Evolutionary conservation across 306 rosid genomes (phyloP).

Genomic region (Citrullus colocynthis): DNA sequence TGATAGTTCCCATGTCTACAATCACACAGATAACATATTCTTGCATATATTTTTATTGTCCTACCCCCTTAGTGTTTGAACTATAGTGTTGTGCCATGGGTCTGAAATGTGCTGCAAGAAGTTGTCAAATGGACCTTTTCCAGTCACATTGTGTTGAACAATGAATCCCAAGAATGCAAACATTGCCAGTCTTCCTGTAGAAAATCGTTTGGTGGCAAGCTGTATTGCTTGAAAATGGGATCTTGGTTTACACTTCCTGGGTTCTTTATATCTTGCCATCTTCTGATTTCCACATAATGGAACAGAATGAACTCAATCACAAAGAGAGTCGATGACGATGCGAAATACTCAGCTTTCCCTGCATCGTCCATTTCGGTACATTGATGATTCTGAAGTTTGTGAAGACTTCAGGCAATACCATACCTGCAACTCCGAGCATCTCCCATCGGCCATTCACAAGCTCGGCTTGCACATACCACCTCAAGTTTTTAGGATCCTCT

Average conservation of each 20-base stretch:
- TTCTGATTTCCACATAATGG: conserved; percentile 91
- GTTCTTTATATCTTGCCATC: conserved; percentile 99
- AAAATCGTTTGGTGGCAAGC: conserved; percentile 59
- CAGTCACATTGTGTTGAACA: conserved; percentile 81
- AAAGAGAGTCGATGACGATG: conserved; percentile 85
- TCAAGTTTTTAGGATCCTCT: conserved; percentile 97
- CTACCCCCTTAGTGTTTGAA: conserved; percentile 41
- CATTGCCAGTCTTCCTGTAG: conserved; percentile 94
- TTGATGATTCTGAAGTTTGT: conserved; percentile 60
- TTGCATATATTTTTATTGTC: neutral
- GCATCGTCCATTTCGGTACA: conserved; percentile 90
- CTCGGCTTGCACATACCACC: conserved; percentile 86
- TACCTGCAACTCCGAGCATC: conserved; percentile 90
- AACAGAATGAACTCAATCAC: conserved; percentile 95
- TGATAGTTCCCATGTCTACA: neutral
- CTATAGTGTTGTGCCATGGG: conserved; percentile 99
- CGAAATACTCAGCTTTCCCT: conserved; percentile 78
- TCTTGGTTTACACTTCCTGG: conserved; percentile 96
- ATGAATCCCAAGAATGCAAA: conserved; percentile 91
- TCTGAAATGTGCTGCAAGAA: conserved; percentile 86
- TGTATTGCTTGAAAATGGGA: conserved; percentile 96
- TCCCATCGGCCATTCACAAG: conserved; percentile 91
- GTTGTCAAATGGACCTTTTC: conserved; percentile 92
- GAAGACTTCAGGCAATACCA: conserved; percentile 86
- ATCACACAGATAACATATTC: neutral